Conservation (phyloP, 1,284 basidiomycete genomes). For the Boletus semigastroideus region DNA sequence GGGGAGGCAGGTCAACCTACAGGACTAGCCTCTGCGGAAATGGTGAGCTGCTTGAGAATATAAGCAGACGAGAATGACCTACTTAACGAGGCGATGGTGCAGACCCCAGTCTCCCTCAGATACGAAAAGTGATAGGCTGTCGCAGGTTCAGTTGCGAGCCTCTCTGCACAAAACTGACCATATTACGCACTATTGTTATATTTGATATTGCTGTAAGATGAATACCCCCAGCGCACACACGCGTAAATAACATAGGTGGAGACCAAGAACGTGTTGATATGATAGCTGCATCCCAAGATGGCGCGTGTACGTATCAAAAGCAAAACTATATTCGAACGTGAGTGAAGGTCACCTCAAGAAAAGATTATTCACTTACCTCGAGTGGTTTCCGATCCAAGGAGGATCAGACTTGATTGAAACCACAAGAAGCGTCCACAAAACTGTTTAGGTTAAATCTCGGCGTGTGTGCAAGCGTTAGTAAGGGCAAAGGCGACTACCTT, state of each 20-base stretch:
- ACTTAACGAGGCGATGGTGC: background rate
- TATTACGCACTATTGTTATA: background rate
- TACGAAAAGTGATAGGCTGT: background rate
- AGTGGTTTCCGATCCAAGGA: slow-evolving; percentile 1
- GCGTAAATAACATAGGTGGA: slow-evolving; percentile 1
- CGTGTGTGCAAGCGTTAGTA: background rate
- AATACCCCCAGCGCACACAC: background rate
- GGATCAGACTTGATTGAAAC: background rate
- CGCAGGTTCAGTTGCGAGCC: background rate
- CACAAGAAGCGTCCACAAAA: slow-evolving; percentile 1
- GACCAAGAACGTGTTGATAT: slow-evolving; percentile 3
- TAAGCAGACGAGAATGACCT: background rate
- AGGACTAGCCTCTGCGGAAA: background rate
- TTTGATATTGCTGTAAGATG: background rate
- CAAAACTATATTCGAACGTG: background rate
- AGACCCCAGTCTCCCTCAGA: slow-evolving; percentile 1
- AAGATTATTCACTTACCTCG: background rate
- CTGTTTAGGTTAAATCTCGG: background rate
- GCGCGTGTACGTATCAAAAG: slow-evolving; percentile 4
- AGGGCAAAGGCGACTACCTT: background rate
- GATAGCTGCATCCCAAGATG: slow-evolving; percentile 2
- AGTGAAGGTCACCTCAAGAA: background rate
- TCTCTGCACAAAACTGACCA: background rate
- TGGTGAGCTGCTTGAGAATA: background rate
- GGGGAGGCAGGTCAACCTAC: background rate